Base-by-base conservation (phyloP, 805 yeast genomes). In the Ogataea pignaliae region DNA sequence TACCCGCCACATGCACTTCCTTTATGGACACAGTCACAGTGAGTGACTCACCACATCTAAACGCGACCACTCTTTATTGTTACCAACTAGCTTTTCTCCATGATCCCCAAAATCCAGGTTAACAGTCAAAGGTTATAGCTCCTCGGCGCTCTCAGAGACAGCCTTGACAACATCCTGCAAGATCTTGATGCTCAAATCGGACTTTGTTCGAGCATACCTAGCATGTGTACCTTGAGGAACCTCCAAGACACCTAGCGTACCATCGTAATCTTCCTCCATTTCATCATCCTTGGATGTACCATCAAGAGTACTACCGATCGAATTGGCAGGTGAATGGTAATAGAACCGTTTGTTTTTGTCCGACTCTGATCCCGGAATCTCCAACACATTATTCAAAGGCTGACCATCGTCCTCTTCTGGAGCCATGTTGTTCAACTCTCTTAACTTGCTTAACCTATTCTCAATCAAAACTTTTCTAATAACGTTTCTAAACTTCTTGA, bases 401-500 rank as follows among this genome's bases (percentile, higher is more conserved):
- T 14, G 15, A 32, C 14, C 16, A 33, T n/a, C 37, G 21, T 9
- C 15, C 9, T 8, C 32, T 18, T 10, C 12, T 5, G 75, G 82
- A 34, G 69, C 78, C 30, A 73, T 80, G 38, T 69, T 69, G 53
- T 72, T 84, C 47, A 76, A 54, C 38, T 71, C 70, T 64, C 79
- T 78, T 57, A 88, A 73, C 50, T 80, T 78, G 54, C 75, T 70
- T 59, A 88, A 79, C 60, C 84, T 75, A 62, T 87, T 87, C 54
- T 83, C 78, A 63, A 88, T 73, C 56, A 78, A 78, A 40, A 88
- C 88, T 57, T 85, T 71, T 59, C 85, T 90, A 54, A 85, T 83
- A 29, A 89, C 96, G 51, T 81, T 83, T 55, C 78, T 78, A 70
- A 90, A 81, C 63, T 84, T 86, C 56, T 74, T 71, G 58, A 83